These are phyloP conservation scores for Leptographium lundbergii DNA, from an alignment of 2,329 filamentous ascomycete species.

Conservation along the genomic window DNA sequence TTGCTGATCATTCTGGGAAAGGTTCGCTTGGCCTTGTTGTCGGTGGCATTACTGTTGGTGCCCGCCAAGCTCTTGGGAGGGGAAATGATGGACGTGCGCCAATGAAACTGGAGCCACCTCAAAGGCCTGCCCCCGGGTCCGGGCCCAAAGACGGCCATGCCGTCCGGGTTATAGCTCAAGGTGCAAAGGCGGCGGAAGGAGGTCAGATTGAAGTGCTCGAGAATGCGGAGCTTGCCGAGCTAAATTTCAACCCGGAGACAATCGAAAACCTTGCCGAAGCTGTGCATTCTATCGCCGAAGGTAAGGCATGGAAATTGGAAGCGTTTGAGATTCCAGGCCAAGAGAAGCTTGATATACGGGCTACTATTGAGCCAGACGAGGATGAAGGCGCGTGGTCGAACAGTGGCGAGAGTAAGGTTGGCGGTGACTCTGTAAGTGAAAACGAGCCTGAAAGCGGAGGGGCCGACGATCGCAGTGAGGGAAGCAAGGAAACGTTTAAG, in stretches of 20 bases:
- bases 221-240: constrained; percentile 53
- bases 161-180: constrained; percentile 32
- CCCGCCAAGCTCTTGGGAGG: constrained; percentile 32
- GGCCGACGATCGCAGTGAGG: constrained; percentile 16
- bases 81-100: constrained; percentile 35
- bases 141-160: constrained; percentile 14
- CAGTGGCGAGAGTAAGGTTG: neutral
- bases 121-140: constrained; percentile 21
- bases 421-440: neutral
- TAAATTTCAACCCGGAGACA: constrained; percentile 52
- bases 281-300: constrained; percentile 55
- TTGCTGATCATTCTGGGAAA: constrained; percentile 2
- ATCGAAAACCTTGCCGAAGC: constrained; percentile 58
- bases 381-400: neutral
- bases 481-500: constrained; percentile 32
- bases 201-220: constrained; percentile 48
- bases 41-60: constrained; percentile 41
- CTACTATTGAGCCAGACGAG: constrained; percentile 46
- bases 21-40: constrained; percentile 25
- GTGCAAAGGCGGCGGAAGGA: constrained; percentile 39
- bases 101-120: constrained; percentile 31
- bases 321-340: constrained; percentile 56
- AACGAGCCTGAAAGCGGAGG: neutral
- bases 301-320: constrained; percentile 69
- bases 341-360: constrained; percentile 50